These are phyloP conservation scores for Botrytis pseudocinerea DNA, from an alignment of 2,329 filamentous ascomycete genomes.

Conservation along the genomic window DNA sequence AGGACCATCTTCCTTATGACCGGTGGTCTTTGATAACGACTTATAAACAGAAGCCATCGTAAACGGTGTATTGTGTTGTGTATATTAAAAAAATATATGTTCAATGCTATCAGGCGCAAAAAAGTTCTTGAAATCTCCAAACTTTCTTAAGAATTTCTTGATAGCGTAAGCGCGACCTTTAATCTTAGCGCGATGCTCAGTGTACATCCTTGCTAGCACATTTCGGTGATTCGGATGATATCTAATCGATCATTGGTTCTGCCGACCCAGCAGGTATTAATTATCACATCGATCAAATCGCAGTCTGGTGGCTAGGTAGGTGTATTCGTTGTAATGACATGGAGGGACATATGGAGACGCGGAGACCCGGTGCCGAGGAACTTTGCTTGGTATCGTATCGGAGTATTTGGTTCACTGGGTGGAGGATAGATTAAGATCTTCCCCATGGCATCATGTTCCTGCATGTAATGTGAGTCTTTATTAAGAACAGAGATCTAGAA, in stretches of 20 bases:
- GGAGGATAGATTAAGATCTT: background rate
- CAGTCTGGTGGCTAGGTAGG: background rate
- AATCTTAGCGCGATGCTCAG: constrained; percentile 32
- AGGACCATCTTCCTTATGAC: constrained; percentile 51
- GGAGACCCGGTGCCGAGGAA: background rate
- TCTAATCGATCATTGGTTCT: background rate
- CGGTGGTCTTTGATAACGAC: constrained; percentile 62
- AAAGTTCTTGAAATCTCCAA: constrained; percentile 25
- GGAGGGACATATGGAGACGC: background rate
- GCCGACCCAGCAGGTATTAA: background rate
- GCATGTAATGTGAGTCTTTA: background rate
- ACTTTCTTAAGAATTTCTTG: constrained; percentile 30
- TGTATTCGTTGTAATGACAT: background rate
- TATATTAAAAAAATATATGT: background rate
- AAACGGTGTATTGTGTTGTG: constrained; percentile 27
- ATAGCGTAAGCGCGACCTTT: constrained; percentile 26
- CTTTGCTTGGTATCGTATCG: background rate
- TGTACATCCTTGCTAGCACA: constrained; percentile 17
- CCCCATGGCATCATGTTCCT: background rate
- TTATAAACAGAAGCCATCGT: constrained; percentile 74
- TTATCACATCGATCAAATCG: background rate
- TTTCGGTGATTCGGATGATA: background rate
- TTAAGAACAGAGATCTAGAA: background rate
- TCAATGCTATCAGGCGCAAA: constrained; percentile 31
- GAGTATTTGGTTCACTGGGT: background rate